These are phyloP conservation scores for Trapa bicornis DNA, from an alignment of 345 rosid genomes.

Conservation along the genomic window DNA sequence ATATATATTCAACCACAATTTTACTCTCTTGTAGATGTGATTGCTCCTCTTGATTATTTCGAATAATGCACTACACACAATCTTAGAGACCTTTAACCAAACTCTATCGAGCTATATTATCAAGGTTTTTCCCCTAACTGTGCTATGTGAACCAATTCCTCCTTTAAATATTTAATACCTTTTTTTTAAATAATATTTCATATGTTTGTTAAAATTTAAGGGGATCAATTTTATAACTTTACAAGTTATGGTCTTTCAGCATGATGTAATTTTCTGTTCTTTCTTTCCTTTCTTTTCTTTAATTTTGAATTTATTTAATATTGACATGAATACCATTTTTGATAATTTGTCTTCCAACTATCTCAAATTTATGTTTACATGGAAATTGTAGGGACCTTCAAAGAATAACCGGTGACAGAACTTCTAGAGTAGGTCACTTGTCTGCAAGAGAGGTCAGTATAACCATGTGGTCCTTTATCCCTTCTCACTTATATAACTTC, in stretches of 20 bases:
- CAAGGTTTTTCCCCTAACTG: neutral
- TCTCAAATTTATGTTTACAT: conserved; percentile 11
- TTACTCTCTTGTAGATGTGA: neutral
- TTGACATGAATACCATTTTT: neutral
- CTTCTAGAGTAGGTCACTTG: conserved; percentile 63
- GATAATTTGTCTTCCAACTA: neutral
- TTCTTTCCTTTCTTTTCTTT: too few relatives aligned
- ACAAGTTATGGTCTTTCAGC: neutral
- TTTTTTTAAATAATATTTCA: neutral
- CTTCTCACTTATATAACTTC: neutral
- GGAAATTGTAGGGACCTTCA: conserved; percentile 94
- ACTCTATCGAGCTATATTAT: neutral
- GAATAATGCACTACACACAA: neutral
- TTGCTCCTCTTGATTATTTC: neutral
- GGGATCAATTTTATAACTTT: neutral
- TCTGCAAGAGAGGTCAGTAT: conserved; percentile 59
- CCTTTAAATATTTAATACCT: neutral
- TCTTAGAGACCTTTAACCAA: neutral
- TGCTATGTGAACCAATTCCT: neutral
- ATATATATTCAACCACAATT: neutral
- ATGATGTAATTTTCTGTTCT: neutral
- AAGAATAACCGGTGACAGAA: conserved; percentile 54
- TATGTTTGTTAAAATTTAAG: neutral
- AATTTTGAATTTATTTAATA: neutral
- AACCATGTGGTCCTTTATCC: neutral